These are phyloP conservation scores for Alternaria arborescens DNA, from an alignment of 2,329 filamentous ascomycete species.

Conservation along the genomic window DNA sequence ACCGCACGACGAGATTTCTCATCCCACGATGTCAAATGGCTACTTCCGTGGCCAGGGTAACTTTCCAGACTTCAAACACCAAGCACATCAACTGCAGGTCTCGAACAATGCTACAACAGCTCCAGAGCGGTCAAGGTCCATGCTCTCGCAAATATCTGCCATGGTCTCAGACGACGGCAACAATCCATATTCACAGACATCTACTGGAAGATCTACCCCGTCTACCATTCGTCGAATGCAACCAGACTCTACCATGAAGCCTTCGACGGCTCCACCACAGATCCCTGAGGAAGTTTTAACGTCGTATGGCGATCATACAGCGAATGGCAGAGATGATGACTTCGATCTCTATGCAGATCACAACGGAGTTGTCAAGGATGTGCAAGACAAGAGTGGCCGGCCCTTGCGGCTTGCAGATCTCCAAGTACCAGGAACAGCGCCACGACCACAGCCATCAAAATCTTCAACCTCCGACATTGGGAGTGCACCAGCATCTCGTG, in stretches of 20 bases:
- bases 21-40: constrained; percentile 20
- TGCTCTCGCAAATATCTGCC: constrained; percentile 49
- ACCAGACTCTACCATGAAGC: constrained; percentile 33
- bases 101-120: constrained; percentile 23
- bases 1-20: constrained; percentile 16
- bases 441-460: constrained; percentile 14
- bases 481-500: constrained; percentile 19
- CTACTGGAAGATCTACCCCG: constrained; percentile 42
- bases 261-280: constrained; percentile 27
- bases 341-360: constrained; percentile 51
- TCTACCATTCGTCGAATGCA: constrained; percentile 40
- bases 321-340: constrained; percentile 33
- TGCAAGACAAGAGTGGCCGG: constrained; percentile 41
- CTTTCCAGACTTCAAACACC: constrained; percentile 18
- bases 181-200: constrained; percentile 40
- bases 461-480: constrained; percentile 9
- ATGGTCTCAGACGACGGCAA: constrained; percentile 44
- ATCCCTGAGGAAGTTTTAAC: constrained; percentile 35
- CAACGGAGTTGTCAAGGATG: constrained; percentile 48
- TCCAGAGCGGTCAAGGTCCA: constrained; percentile 44
- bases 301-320: constrained; percentile 25
- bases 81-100: constrained; percentile 24
- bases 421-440: constrained; percentile 10
- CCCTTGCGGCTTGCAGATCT: constrained; percentile 35
- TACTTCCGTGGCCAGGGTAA: constrained; percentile 20